Conservation (phyloP, 306 rosid species). For the Urtica urens region DNA sequence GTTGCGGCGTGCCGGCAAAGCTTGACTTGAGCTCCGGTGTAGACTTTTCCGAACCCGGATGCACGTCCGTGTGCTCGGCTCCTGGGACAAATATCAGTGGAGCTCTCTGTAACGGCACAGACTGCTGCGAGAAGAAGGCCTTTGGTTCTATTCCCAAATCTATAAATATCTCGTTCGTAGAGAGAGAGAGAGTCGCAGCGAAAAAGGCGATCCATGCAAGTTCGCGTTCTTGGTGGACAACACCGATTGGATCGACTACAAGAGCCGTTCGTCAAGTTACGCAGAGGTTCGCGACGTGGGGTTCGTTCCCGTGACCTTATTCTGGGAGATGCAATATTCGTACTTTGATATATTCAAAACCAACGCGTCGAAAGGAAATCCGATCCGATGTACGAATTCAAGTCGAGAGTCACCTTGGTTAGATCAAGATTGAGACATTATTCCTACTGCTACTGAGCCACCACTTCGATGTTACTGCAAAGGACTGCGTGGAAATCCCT, state of each 20-base stretch:
- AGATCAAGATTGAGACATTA: too few relatives aligned
- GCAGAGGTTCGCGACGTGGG: neutral
- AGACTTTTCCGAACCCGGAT: neutral
- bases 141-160: too few relatives aligned
- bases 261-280: neutral
- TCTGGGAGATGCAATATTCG: neutral
- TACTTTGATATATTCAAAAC: neutral
- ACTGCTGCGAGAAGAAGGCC: neutral
- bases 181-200: too few relatives aligned
- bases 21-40: neutral
- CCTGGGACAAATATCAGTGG: too few relatives aligned
- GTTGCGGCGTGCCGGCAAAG: constrained; percentile 2
- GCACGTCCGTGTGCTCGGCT: neutral
- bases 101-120: neutral
- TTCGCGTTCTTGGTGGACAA: neutral
- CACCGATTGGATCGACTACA: neutral
- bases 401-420: too few relatives aligned
- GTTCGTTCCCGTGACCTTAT: neutral
- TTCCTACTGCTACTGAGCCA: neutral
- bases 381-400: too few relatives aligned
- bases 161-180: neutral
- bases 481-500: neutral
- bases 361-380: too few relatives aligned
- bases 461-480: neutral
- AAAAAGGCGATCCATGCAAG: too few relatives aligned